Evolutionary conservation across 345 rosid genomes (phyloP).

Genomic region (Aquilaria yunnanensis): DNA sequence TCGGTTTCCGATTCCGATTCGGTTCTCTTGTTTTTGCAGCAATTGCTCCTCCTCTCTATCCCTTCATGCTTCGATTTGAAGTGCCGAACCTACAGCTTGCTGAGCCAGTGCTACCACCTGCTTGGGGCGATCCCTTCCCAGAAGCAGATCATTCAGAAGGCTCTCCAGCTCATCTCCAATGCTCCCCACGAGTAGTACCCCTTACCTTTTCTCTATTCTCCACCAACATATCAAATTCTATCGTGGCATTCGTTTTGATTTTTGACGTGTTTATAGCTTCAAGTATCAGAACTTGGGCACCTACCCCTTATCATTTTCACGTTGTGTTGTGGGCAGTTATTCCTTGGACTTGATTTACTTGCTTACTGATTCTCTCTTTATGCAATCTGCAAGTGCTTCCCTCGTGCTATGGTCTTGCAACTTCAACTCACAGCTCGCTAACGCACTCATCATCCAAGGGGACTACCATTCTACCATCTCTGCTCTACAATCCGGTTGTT

Average conservation of each 20-base stretch:
- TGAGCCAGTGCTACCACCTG: slow-evolving; percentile 90
- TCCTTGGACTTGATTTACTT: background rate
- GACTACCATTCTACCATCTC: slow-evolving; percentile 65
- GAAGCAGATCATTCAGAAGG: slow-evolving; percentile 69
- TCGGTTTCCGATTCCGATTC: background rate
- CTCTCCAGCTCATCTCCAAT: slow-evolving; percentile 57
- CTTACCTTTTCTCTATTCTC: background rate
- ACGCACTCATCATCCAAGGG: slow-evolving; percentile 71
- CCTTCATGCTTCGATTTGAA: slow-evolving; percentile 90
- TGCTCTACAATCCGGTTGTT: slow-evolving; percentile 58
- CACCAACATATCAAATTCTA: too few species aligned
- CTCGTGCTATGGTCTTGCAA: slow-evolving; percentile 84
- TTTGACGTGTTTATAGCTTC: background rate
- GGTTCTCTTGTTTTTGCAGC: slow-evolving; percentile 9
- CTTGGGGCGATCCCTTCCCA: slow-evolving; percentile 80
- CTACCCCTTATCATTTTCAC: too few species aligned
- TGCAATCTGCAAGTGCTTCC: slow-evolving; percentile 24
- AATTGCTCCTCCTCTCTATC: slow-evolving; percentile 60
- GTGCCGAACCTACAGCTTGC: slow-evolving; percentile 67
- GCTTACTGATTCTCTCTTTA: background rate
- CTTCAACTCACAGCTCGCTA: slow-evolving; percentile 96
- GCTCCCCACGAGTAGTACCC: slow-evolving; percentile 25
- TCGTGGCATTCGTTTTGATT: background rate
- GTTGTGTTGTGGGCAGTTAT: background rate
- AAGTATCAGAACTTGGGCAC: too few species aligned